phyloP scores from a whole-genome alignment of 306 rosid genomes.

The Amphicarpaea edgeworthii region DNA sequence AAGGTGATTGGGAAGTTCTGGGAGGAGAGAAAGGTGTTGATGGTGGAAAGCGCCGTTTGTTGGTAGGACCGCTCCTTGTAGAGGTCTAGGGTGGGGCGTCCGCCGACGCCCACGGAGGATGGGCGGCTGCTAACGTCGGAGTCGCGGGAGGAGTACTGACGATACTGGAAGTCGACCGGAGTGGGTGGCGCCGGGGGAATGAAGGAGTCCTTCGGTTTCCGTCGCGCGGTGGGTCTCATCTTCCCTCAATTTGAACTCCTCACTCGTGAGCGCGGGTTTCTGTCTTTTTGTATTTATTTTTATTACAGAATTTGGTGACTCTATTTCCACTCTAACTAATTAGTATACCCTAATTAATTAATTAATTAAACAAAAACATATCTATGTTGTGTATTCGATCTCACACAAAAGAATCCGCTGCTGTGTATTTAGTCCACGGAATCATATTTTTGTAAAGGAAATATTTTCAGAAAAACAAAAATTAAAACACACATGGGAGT shows the following conservation, averaged over 20 bases:
- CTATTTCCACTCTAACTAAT: too few relatives aligned
- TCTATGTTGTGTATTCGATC: too few relatives aligned
- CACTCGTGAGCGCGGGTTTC: too few relatives aligned
- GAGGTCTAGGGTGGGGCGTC: conserved; percentile 58
- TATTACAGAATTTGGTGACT: too few relatives aligned
- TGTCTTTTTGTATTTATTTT: too few relatives aligned
- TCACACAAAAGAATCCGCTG: too few relatives aligned
- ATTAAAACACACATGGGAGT: too few relatives aligned
- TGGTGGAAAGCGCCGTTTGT: conserved; percentile 60
- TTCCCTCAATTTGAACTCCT: not conserved
- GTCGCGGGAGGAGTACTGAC: conserved; percentile 60
- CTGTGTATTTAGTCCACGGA: too few relatives aligned
- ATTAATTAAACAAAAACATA: too few relatives aligned
- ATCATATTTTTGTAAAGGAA: too few relatives aligned
- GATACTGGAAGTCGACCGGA: conserved; percentile 43
- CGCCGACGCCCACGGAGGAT: conserved; percentile 65
- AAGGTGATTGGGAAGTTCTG: conserved; percentile 60
- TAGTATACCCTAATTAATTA: too few relatives aligned
- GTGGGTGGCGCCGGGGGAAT: conserved; percentile 64
- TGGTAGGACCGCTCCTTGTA: conserved; percentile 84
- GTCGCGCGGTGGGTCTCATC: conserved; percentile 68
- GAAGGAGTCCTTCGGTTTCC: conserved; percentile 63
- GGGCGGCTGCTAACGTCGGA: conserved; percentile 95
- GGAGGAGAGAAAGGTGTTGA: conserved; percentile 68
- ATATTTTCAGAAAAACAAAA: too few relatives aligned